These are phyloP conservation scores for Phytophthora brassicae DNA, from an alignment of 352 stramenopile species.

Conservation along the genomic window DNA sequence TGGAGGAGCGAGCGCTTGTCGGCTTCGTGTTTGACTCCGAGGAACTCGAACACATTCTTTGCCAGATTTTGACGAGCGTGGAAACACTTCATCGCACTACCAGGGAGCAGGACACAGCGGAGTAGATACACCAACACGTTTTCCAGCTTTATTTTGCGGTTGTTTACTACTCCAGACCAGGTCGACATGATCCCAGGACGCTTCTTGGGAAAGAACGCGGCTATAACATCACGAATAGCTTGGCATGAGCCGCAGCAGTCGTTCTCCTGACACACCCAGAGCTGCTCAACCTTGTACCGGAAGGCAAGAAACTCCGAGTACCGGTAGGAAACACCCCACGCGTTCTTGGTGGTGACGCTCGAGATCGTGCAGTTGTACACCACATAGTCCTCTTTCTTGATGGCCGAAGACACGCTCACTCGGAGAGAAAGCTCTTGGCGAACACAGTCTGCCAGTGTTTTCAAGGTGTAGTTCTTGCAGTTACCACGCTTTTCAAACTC, in stretches of 20 bases:
- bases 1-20: conserved; percentile 67
- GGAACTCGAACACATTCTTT: conserved; percentile 56
- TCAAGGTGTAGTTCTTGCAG: conserved; percentile 51
- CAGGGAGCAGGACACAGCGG: conserved; percentile 59
- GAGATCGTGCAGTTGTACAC: conserved; percentile 55
- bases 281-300: conserved; percentile 53
- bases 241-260: conserved; percentile 70
- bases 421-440: conserved; percentile 53
- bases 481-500: conserved; percentile 35
- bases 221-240: conserved; percentile 65
- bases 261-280: conserved; percentile 50
- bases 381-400: conserved; percentile 49
- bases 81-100: conserved; percentile 74
- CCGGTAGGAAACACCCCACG: conserved; percentile 56
- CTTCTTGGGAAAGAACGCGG: conserved; percentile 65
- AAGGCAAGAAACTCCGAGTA: conserved; percentile 71
- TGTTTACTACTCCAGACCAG: conserved; percentile 36
- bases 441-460: conserved; percentile 43
- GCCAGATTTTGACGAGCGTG: conserved; percentile 49
- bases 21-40: conserved; percentile 50
- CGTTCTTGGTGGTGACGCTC: conserved; percentile 50
- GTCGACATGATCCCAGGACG: conserved; percentile 42
- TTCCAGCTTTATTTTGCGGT: conserved; percentile 63
- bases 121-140: conserved; percentile 64
- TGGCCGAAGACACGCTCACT: conserved; percentile 39